Evolutionary conservation across 1,284 basidiomycete genomes (phyloP).

Genomic region (Leccinum griseonigrum): DNA sequence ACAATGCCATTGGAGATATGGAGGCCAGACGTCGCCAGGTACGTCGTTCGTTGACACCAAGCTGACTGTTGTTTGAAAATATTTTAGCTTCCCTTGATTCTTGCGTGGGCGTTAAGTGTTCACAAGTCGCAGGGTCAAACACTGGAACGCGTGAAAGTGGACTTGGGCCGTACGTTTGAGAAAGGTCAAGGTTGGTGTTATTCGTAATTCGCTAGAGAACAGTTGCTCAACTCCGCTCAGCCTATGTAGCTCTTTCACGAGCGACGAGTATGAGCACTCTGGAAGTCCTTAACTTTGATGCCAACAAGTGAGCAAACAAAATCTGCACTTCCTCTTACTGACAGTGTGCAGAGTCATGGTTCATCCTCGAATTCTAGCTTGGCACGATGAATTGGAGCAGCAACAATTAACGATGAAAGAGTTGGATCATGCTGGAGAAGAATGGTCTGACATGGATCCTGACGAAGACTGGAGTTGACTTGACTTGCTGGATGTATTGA

Average conservation of each 20-base stretch:
- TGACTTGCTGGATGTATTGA: not conserved
- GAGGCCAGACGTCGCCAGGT: constrained; percentile 58
- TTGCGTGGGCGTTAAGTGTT: constrained; percentile 81
- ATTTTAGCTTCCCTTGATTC: constrained; percentile 69
- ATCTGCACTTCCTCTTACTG: not conserved
- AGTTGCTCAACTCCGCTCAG: constrained; percentile 40
- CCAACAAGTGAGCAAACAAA: constrained; percentile 54
- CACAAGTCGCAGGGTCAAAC: constrained; percentile 90
- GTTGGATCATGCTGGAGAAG: constrained; percentile 6
- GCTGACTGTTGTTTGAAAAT: not conserved
- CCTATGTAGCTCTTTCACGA: constrained; percentile 91
- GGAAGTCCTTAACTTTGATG: constrained; percentile 80
- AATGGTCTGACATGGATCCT: constrained; percentile 22
- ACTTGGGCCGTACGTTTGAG: constrained; percentile 70
- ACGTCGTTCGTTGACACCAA: not conserved
- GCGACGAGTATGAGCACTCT: constrained; percentile 83
- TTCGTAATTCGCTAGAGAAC: not conserved
- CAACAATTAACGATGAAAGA: constrained; percentile 7
- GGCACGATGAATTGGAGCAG: constrained; percentile 28
- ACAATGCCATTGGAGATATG: constrained; percentile 49
- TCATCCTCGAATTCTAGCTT: constrained; percentile 40
- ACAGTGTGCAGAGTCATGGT: constrained; percentile 43
- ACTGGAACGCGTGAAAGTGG: constrained; percentile 71
- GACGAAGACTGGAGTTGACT: constrained; percentile 19
- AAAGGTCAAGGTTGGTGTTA: constrained; percentile 64